Percentiles rank a stretch among this genome's conserved stretches.
Evolutionary conservation across 148 eudicot genomes (phyloP).

Genomic region (Silene latifolia): DNA sequence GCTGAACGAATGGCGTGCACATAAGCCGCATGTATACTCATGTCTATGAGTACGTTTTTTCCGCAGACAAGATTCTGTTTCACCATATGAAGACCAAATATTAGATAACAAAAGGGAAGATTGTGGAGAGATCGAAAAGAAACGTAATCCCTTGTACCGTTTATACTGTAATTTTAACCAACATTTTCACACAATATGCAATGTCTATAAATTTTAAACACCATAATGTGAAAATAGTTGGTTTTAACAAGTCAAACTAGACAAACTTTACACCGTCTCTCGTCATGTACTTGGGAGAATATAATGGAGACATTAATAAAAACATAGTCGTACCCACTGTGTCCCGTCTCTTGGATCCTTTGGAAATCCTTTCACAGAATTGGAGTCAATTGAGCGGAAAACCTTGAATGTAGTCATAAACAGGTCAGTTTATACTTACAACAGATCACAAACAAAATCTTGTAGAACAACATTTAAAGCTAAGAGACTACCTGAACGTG

Average conservation of each 20-base stretch:
- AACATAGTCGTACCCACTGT: conserved; percentile 35
- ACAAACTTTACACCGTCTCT: no score
- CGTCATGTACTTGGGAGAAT: no score
- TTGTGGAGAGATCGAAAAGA: not conserved
- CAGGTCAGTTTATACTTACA: not conserved
- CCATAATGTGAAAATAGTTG: no score
- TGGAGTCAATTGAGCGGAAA: conserved; percentile 94
- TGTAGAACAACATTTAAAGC: not conserved
- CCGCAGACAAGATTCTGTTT: conserved; percentile 80
- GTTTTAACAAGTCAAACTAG: no score
- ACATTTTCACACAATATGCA: no score
- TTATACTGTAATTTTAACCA: no score
- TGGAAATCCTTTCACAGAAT: conserved; percentile 86
- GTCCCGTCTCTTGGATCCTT: conserved; percentile 79
- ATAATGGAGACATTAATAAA: not conserved
- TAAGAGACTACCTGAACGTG: conserved; percentile 74
- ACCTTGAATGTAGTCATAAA: conserved; percentile 32
- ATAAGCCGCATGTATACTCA: conserved; percentile 87
- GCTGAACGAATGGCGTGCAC: conserved; percentile 85
- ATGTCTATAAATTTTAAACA: no score
- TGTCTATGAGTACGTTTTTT: conserved; percentile 85
- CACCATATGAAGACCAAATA: conserved; percentile 9
- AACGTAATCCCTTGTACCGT: no score
- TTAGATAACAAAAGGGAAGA: not conserved
- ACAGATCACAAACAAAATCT: not conserved